Percentiles rank a stretch among this genome's conserved stretches.
These are phyloP conservation scores for Priceomyces medius DNA, from an alignment of 805 yeast genomes.

Conservation along the genomic window DNA sequence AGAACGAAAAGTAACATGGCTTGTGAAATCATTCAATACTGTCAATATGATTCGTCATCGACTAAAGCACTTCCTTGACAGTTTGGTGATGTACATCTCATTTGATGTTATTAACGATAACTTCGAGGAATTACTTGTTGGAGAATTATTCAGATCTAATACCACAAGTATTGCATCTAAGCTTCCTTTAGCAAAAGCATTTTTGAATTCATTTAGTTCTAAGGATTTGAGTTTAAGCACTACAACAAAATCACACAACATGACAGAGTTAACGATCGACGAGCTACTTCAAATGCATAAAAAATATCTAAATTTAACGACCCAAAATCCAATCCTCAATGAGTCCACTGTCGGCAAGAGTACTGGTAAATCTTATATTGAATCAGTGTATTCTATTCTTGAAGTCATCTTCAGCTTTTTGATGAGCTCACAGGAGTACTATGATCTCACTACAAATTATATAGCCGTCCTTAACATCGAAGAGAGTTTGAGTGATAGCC, in stretches of 20 bases:
- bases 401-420: constrained; percentile 33
- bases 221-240: background rate
- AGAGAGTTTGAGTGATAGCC: constrained; percentile 9
- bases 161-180: constrained; percentile 1
- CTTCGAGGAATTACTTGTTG: constrained; percentile 23
- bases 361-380: constrained; percentile 27
- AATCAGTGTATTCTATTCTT: constrained; percentile 31
- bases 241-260: constrained; percentile 8
- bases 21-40: constrained; percentile 31
- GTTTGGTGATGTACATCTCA: constrained; percentile 40
- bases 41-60: constrained; percentile 38
- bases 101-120: constrained; percentile 47
- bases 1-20: constrained; percentile 29
- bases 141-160: constrained; percentile 20
- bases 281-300: constrained; percentile 43
- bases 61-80: constrained; percentile 41
- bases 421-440: constrained; percentile 35
- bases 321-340: constrained; percentile 31
- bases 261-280: constrained; percentile 45
- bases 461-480: constrained; percentile 26
- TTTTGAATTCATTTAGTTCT: constrained; percentile 5
- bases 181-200: constrained; percentile 6
- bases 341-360: constrained; percentile 29
- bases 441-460: constrained; percentile 26
- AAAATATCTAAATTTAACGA: constrained; percentile 25